Base-by-base conservation (phyloP, 2,329 filamentous ascomycete genomes). In the Cladosporium colombiae region DNA sequence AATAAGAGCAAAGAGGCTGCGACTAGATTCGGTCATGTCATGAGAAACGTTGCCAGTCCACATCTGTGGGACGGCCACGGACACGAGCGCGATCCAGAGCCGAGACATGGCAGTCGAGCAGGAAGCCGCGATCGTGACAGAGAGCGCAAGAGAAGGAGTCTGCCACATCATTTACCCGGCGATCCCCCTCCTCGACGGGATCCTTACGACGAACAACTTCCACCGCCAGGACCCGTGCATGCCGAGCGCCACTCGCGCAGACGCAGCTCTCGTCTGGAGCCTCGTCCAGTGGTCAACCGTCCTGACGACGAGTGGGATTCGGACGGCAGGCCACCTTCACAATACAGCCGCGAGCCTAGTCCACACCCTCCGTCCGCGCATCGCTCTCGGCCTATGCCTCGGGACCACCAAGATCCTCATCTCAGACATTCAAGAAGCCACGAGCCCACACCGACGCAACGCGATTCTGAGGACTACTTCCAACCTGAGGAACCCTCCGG, bases 391-490 rank as follows among this genome's bases (percentile, higher is more conserved):
- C 61, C 61, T 46, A 25, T n/a, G 21, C 49, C 35, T 46, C 50
- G 35, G 0, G 74, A 75, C 35, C 73, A 73, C 7, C 73, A 76
- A 23, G 66, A 71, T 5, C 74, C 75, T 63, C 49, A 77, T 68
- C 74, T 82, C 14, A 74, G 78, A n/a, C 77, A 80, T 44, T 76
- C 78, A 14, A 74, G 75, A 53, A 79, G 78, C 50, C 79, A 82
- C 59, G 80, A 82, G 25, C 77, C 78, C 3, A 77, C 80, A 25
- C 70, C 74, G 10, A 77, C 73, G 50, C 77, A 77, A 66, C 73
- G 67, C 18, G 69, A 71, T 65, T 68, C 71, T 16, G 68, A 71
- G 40, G 65, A 64, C n/a, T 63, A 66, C 18, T 65, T 69, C 31
- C 50, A 64, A 6, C 63, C 60, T 2, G 65, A 61, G 18, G 64